Percentiles rank a stretch among this genome's conserved stretches.
Conservation (phyloP, 1,284 basidiomycete genomes). For the Exobasidium cylindrosporum region DNA sequence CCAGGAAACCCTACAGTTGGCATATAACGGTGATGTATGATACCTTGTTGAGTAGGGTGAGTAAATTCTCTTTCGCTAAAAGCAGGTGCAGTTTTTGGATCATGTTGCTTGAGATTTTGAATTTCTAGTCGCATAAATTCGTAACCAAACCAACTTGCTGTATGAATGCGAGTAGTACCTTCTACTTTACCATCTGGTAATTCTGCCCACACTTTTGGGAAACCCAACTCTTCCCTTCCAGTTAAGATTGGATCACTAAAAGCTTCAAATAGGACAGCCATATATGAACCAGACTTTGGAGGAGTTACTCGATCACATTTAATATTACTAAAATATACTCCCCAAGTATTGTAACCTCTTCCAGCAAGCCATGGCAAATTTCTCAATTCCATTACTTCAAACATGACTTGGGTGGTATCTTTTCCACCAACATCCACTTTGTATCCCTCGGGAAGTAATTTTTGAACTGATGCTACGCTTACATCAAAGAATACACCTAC, state of each 20-base stretch:
- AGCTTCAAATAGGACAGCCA: slow-evolving; percentile 40
- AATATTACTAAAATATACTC: slow-evolving; percentile 38
- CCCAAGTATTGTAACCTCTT: slow-evolving; percentile 45
- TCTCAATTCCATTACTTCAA: slow-evolving; percentile 45
- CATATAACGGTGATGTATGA: slow-evolving; percentile 43
- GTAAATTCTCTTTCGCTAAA: slow-evolving; percentile 19
- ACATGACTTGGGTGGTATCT: slow-evolving; percentile 18
- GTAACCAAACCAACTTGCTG: slow-evolving; percentile 31
- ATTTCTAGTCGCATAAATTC: slow-evolving; percentile 40
- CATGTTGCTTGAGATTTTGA: slow-evolving; percentile 6
- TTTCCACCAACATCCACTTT: background rate
- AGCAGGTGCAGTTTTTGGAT: slow-evolving; percentile 13
- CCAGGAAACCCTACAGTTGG: slow-evolving; percentile 43
- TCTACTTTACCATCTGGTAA: slow-evolving; percentile 21
- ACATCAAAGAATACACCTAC: slow-evolving; percentile 22
- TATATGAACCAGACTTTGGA: slow-evolving; percentile 28
- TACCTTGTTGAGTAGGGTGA: slow-evolving; percentile 33
- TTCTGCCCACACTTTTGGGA: slow-evolving; percentile 28
- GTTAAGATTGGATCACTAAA: slow-evolving; percentile 45
- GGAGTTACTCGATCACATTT: slow-evolving; percentile 21
- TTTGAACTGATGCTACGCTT: slow-evolving; percentile 15
- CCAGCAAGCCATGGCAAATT: slow-evolving; percentile 47
- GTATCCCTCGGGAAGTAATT: slow-evolving; percentile 27
- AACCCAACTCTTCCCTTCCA: slow-evolving; percentile 26
- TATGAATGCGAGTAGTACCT: slow-evolving; percentile 16